Conservation (phyloP, 1,284 basidiomycete genomes). For the Cystobasidium sp. region DNA sequence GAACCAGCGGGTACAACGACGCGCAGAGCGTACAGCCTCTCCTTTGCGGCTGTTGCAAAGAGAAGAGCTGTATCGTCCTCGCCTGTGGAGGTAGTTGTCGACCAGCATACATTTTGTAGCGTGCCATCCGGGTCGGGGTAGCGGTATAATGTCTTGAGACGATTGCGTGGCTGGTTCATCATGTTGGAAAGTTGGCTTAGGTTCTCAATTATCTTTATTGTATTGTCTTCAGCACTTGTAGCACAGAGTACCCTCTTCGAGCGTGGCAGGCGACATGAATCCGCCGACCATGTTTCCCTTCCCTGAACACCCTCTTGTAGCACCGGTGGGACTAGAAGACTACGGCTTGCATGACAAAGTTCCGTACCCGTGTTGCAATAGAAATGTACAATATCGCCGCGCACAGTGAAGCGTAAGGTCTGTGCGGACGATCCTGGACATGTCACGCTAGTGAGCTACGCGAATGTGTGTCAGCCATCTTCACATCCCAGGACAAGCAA, state of each 20-base stretch:
- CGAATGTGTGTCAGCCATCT: neutral
- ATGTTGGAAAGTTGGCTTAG: neutral
- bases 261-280: neutral
- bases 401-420: slow-evolving; percentile 13
- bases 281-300: slow-evolving; percentile 24
- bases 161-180: neutral
- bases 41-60: slow-evolving; percentile 31
- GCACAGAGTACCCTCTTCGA: slow-evolving; percentile 14
- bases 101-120: slow-evolving; percentile 24
- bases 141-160: neutral
- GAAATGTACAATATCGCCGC: neutral
- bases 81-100: neutral
- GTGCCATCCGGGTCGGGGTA: slow-evolving; percentile 24
- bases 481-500: neutral
- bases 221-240: slow-evolving; percentile 33
- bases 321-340: neutral
- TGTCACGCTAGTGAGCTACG: slow-evolving; percentile 19
- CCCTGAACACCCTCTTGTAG: slow-evolving; percentile 33
- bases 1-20: neutral
- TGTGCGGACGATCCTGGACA: slow-evolving; percentile 16
- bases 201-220: slow-evolving; percentile 19
- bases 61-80: slow-evolving; percentile 1
- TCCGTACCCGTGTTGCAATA: slow-evolving; percentile 14
- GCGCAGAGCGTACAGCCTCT: slow-evolving; percentile 6
- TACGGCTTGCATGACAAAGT: neutral